phyloP scores from a whole-genome alignment of 2,329 filamentous ascomycete genomes.

The Aspergillus amoenus region DNA sequence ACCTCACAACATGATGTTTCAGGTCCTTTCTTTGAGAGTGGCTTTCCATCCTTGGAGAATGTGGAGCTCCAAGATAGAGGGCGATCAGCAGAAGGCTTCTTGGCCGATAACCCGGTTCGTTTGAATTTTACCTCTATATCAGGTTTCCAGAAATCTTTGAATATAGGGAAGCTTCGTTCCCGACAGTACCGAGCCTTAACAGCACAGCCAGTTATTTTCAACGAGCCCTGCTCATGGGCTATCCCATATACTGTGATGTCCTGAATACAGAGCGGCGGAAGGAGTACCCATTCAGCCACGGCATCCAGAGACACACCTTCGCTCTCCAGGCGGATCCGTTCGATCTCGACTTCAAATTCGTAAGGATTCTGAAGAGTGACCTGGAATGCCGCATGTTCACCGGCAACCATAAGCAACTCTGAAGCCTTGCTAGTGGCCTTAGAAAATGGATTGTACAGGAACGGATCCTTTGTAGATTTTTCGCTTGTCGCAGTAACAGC shows the following conservation, averaged over 20 bases:
- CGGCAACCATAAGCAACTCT: constrained; percentile 72
- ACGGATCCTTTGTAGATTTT: constrained; percentile 64
- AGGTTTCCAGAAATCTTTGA: constrained; percentile 72
- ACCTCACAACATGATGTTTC: constrained; percentile 50
- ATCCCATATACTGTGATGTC: constrained; percentile 70
- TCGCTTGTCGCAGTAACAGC: constrained; percentile 40
- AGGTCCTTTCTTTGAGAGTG: constrained; percentile 32
- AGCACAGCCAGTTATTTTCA: constrained; percentile 74
- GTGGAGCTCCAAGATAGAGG: constrained; percentile 46
- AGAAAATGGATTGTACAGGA: constrained; percentile 92
- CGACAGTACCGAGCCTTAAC: constrained; percentile 80
- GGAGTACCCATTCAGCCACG: constrained; percentile 60
- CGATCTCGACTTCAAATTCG: constrained; percentile 87
- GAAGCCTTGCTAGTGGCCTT: constrained; percentile 60
- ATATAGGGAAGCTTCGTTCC: constrained; percentile 80
- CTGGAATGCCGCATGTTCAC: constrained; percentile 73
- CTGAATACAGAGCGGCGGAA: constrained; percentile 82
- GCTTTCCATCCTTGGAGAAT: constrained; percentile 36
- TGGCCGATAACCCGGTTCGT: constrained; percentile 63
- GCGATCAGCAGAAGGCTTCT: constrained; percentile 51
- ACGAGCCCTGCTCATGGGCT: constrained; percentile 64
- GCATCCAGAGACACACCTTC: constrained; percentile 73
- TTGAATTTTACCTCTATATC: constrained; percentile 73
- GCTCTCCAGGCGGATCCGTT: constrained; percentile 72
- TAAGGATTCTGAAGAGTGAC: constrained; percentile 91